These are phyloP conservation scores for Rhodocollybia butyracea DNA, from an alignment of 768 basidiomycete species.

Conservation along the genomic window DNA sequence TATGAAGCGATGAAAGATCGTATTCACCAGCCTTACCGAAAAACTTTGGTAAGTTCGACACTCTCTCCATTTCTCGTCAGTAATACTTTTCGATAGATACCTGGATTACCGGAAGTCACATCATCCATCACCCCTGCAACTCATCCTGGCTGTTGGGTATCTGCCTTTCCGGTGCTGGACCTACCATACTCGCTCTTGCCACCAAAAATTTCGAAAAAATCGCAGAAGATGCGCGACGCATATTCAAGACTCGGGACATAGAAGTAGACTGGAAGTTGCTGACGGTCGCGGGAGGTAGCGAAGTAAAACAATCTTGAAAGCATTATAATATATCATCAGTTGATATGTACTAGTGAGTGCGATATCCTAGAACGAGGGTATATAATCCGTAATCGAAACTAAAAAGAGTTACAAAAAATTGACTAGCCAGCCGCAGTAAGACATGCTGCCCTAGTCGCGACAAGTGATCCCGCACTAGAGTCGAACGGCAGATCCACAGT, in stretches of 20 bases:
- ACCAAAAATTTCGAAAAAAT: constrained; percentile 81
- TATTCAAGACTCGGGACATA: constrained; percentile 70
- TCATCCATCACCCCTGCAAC: constrained; percentile 81
- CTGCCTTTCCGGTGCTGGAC: constrained; percentile 96
- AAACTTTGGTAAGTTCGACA: constrained; percentile 59
- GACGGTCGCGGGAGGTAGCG: constrained; percentile 51
- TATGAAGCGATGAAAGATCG: constrained; percentile 99
- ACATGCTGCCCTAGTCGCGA: constrained; percentile 88
- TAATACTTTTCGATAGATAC: constrained; percentile 59
- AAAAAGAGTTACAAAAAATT: neutral
- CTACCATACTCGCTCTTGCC: constrained; percentile 94
- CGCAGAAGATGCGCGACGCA: constrained; percentile 71
- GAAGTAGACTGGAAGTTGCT: constrained; percentile 91
- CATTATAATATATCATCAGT: neutral
- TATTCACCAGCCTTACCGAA: constrained; percentile 95
- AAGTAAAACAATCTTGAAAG: constrained; percentile 18
- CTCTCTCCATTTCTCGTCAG: neutral
- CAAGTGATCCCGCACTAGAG: constrained; percentile 58
- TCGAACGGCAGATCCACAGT: constrained; percentile 84
- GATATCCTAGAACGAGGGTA: constrained; percentile 8
- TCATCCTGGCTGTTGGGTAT: constrained; percentile 95
- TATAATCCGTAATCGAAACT: constrained; percentile 10
- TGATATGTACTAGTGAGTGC: neutral
- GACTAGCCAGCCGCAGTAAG: constrained; percentile 74
- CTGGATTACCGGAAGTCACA: constrained; percentile 92